Conservation (phyloP, 352 stramenopile species). For the Phytophthora constricta region DNA sequence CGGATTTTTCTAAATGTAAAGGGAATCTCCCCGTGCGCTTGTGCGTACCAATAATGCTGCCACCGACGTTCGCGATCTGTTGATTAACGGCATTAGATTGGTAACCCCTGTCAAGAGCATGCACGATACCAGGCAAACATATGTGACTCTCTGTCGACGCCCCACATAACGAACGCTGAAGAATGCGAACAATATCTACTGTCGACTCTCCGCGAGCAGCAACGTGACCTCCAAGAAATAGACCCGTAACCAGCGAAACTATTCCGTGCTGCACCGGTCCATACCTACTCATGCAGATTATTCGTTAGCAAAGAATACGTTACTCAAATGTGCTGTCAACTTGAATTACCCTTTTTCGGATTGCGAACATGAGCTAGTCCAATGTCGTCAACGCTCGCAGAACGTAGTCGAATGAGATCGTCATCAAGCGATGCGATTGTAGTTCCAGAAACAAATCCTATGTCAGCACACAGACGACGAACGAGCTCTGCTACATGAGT, state of each 20-base stretch:
- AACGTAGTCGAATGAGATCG: no score
- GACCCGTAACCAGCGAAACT: not conserved
- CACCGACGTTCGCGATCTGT: constrained; percentile 6
- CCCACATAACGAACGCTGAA: constrained; percentile 5
- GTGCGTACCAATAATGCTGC: constrained; percentile 6
- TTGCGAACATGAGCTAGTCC: no score
- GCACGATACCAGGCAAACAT: constrained; percentile 1
- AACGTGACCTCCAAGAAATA: constrained; percentile 12
- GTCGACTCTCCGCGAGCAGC: constrained; percentile 4
- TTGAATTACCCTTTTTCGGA: no score
- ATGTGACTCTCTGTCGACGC: constrained; percentile 11
- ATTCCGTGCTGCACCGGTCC: constrained; percentile 9
- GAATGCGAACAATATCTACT: constrained; percentile 7
- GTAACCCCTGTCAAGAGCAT: constrained; percentile 8
- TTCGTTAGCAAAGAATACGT: no score
- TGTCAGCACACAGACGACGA: no score
- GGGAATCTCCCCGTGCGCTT: constrained; percentile 6
- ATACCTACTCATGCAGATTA: no score
- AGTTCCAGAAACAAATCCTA: no score
- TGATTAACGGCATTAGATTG: not conserved
- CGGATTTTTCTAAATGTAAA: constrained; percentile 4
- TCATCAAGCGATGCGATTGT: no score
- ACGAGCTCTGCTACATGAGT: no score
- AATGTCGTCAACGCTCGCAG: no score
- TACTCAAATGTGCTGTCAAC: no score